phyloP scores from a whole-genome alignment of 306 rosid genomes.

The Inga leiocalycina region DNA sequence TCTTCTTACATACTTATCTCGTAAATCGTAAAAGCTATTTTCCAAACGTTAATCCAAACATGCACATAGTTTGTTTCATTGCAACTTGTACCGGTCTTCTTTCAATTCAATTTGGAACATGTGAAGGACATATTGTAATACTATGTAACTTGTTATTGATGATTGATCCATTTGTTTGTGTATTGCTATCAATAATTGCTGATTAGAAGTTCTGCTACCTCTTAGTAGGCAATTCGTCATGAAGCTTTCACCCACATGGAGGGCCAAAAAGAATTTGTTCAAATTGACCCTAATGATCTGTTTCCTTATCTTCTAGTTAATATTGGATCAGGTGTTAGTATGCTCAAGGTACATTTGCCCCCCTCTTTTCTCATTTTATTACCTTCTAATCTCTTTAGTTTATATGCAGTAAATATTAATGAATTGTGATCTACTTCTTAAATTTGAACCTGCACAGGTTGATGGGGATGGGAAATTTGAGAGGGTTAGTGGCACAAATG shows the following conservation, averaged over 20 bases:
- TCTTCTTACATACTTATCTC: too few species aligned
- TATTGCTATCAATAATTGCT: constrained; percentile 36
- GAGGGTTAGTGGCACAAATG: constrained; percentile 98
- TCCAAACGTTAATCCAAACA: too few species aligned
- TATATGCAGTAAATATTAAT: constrained; percentile 27
- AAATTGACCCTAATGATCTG: constrained; percentile 88
- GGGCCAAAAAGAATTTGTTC: constrained; percentile 91
- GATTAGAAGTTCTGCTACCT: constrained; percentile 53
- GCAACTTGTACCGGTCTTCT: not conserved
- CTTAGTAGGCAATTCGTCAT: constrained; percentile 98
- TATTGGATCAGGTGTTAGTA: constrained; percentile 98
- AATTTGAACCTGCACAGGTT: constrained; percentile 57
- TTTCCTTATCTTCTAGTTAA: constrained; percentile 97
- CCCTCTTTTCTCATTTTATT: constrained; percentile 23
- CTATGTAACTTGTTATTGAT: constrained; percentile 22
- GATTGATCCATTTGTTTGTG: not conserved
- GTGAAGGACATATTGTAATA: constrained; percentile 17
- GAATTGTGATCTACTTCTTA: constrained; percentile 28
- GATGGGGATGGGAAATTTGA: constrained; percentile 97
- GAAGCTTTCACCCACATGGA: constrained; percentile 99
- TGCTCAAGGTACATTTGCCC: constrained; percentile 74
- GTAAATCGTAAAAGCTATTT: too few species aligned
- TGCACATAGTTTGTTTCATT: constrained; percentile 15
- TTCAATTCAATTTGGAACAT: constrained; percentile 30
- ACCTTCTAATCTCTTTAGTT: constrained; percentile 31